Base-by-base conservation (phyloP, 345 rosid genomes). In the Salix suchowensis region DNA sequence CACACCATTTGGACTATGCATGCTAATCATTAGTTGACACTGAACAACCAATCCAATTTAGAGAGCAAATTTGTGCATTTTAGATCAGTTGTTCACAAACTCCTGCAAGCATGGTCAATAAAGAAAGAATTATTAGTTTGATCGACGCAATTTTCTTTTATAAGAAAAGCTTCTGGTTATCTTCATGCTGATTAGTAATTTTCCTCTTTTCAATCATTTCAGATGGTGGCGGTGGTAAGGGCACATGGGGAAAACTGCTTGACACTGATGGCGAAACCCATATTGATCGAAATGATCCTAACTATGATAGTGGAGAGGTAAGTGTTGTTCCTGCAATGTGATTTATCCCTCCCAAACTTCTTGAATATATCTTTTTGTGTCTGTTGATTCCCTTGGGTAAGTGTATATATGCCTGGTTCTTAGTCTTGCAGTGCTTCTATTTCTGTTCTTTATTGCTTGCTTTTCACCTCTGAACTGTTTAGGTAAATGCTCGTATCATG, bases 221-320 rank as follows among this genome's bases (percentile, higher is more conserved):
- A 96, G 99, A 96, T 71, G 98, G 98, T 74, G 99, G 82, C 77
- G 97, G 98, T 46, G 99, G 99, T n/a, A 94, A 92, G 84, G 98
- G 98, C 54, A 91, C 98, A 12, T 94, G 98, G 98, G 99, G 99
- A 16, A 96, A 92, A 83, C 90, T 96, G 71, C 92, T 96, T 39
- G 99, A 96, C 77, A 90, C 94, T 9, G 97, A 88, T 71, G 86
- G 80, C 70, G 98, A 88, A 68, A 81, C 82, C 64, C 91, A 68
- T 70, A 83, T 92, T 58, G 99, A 96, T 83, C 84, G 89, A 46
- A 96, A 91, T 78, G 99, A 96, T 86, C 99, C 99, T 52, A 94
- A 94, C 82, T 96, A 96, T 76, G 99, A 96, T 76, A 94, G 99
- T 77, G 99, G 97, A 79, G 99, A 96, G 97, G 99, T 96, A 86